Conservation (phyloP, 495 filamentous ascomycete species). For the Beverwykella pulmonaria region DNA sequence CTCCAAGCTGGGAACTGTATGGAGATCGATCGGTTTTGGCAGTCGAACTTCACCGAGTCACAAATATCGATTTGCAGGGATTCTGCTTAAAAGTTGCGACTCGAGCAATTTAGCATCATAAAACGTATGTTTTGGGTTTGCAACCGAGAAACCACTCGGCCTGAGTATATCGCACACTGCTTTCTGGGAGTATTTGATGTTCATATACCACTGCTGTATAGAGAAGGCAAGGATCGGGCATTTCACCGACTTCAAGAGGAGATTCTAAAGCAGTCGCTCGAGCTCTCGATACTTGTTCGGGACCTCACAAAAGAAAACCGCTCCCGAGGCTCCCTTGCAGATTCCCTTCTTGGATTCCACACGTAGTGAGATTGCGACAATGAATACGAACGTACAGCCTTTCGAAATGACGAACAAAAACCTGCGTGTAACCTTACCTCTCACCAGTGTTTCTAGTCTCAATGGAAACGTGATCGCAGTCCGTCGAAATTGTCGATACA, state of each 20-base stretch:
- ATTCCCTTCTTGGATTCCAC: too few relatives aligned
- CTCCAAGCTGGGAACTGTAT: too few relatives aligned
- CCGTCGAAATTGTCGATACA: too few relatives aligned
- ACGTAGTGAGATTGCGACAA: too few relatives aligned
- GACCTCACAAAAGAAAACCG: neutral
- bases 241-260: conserved; percentile 21
- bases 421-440: too few relatives aligned
- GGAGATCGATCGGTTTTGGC: too few relatives aligned
- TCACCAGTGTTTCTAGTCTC: too few relatives aligned
- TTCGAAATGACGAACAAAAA: too few relatives aligned
- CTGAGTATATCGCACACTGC: conserved; percentile 16
- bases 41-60: too few relatives aligned
- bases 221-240: conserved; percentile 2
- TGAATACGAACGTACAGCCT: too few relatives aligned
- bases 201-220: conserved; percentile 17
- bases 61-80: too few relatives aligned
- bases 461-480: too few relatives aligned
- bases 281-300: conserved; percentile 9
- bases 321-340: neutral
- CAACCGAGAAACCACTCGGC: neutral
- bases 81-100: neutral
- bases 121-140: conserved; percentile 20
- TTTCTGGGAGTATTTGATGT: conserved; percentile 18
- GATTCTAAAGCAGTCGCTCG: neutral
- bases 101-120: neutral